Conservation (phyloP, 768 basidiomycete genomes). For the Mycena maculata region DNA sequence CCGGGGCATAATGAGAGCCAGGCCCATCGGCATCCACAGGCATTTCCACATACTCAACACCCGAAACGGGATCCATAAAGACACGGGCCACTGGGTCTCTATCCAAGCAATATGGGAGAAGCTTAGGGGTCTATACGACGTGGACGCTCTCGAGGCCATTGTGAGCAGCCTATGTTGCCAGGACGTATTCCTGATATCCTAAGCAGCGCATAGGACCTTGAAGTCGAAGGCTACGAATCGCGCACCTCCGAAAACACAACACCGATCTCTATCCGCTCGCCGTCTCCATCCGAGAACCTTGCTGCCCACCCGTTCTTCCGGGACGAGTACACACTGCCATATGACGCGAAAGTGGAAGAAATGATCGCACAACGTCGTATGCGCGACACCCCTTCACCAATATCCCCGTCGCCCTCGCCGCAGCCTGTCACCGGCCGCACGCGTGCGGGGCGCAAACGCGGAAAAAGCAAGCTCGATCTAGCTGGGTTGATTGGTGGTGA, state of each 20-base stretch:
- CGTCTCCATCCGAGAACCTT: conserved; percentile 77
- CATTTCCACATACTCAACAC: conserved; percentile 86
- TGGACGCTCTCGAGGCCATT: conserved; percentile 79
- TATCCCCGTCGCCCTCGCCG: conserved; percentile 64
- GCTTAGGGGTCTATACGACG: conserved; percentile 74
- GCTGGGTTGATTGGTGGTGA: conserved; percentile 85
- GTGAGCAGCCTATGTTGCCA: conserved; percentile 53
- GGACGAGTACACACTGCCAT: conserved; percentile 72
- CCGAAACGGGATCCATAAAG: conserved; percentile 75
- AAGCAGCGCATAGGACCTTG: conserved; percentile 51
- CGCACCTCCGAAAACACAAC: conserved; percentile 54
- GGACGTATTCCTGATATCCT: conserved; percentile 30
- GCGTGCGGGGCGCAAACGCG: conserved; percentile 49
- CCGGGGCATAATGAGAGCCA: conserved; percentile 80
- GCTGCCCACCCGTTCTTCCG: conserved; percentile 78
- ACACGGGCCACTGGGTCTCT: conserved; percentile 71
- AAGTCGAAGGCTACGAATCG: conserved; percentile 61
- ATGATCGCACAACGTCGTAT: conserved; percentile 73
- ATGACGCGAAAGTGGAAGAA: conserved; percentile 68
- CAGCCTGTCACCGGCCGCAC: conserved; percentile 42
- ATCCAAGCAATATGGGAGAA: conserved; percentile 82
- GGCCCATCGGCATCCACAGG: conserved; percentile 86
- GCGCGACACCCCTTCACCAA: conserved; percentile 73
- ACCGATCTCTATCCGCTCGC: conserved; percentile 68
- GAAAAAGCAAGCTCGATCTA: conserved; percentile 68